Base-by-base conservation (phyloP, 768 basidiomycete species). In the Tylopilus sp. region DNA sequence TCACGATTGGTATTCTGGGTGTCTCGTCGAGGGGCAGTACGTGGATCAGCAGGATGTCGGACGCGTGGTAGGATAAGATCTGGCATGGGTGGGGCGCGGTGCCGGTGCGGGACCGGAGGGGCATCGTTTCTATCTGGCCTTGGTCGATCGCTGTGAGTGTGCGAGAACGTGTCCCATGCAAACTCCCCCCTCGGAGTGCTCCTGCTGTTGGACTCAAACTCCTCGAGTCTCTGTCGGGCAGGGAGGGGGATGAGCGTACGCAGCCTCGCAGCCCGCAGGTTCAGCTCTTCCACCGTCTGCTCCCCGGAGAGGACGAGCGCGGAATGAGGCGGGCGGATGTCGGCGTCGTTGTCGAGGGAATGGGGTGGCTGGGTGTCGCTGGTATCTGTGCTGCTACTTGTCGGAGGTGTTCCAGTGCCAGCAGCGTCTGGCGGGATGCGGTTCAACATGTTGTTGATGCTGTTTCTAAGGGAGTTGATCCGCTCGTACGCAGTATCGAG, bases 401-500 rank as follows among this genome's bases (percentile, higher is more conserved):
- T 36, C 9, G 45, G 25, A 43, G 30, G 40, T 36, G 47, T 10
- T 33, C 44, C 55, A 6, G 55, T 47, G 12, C 53, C 57, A 52
- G 51, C 31, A 38, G 47, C 52, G 45, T 67, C 72, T 17, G 75
- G 74, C 44, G 72, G 71, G 53, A 79, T 66, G 52, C 67, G 64
- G 55, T 60, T 62, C 58, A 70, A 55, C 53, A 81, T 65, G 52
- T 72, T 71, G 45, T 75, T 66, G 31, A 84, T 71, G 55, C 72
- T 79, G 26, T 73, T 74, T 52, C 81, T 75, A 44, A 82, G 75
- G 64, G 78, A 76, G 44, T 75, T 74, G 60, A 83, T 78, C 41
- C 79, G 75, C 55, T 71, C 73, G 63, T 79, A 81, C 20, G 79
- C 81, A 31, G 75, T 73, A 48, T 81, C 78, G 35, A 83, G 68